A percentile compares a stretch with the other conserved stretches of the same genome.
Conservation (phyloP, 1,139 yeast genomes). For the Pichia sp. region DNA sequence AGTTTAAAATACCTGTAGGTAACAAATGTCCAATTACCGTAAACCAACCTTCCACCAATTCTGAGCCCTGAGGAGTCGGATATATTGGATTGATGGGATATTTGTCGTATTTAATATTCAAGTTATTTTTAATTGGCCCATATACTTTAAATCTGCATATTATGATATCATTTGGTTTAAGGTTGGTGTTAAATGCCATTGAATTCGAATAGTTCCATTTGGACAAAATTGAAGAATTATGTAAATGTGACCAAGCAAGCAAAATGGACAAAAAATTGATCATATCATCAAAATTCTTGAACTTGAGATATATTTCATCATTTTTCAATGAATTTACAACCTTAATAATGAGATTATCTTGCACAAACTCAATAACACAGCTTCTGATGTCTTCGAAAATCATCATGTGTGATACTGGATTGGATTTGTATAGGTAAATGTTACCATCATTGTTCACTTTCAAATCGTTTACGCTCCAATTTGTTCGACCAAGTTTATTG, state of each 20-base stretch:
- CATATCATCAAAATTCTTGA: slow-evolving; percentile 37
- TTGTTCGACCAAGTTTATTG: background rate
- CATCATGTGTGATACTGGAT: background rate
- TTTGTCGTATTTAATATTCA: background rate
- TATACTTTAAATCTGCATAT: slow-evolving; percentile 59
- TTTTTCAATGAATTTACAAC: background rate
- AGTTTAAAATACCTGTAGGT: slow-evolving; percentile 56
- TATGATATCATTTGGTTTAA: slow-evolving; percentile 32
- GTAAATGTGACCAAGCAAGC: slow-evolving; percentile 57
- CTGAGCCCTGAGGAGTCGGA: slow-evolving; percentile 7
- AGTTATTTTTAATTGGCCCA: slow-evolving; percentile 45
- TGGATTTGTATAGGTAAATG: background rate
- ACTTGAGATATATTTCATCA: slow-evolving; percentile 32
- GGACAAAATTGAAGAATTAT: slow-evolving; percentile 48
- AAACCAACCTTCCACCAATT: slow-evolving; percentile 55
- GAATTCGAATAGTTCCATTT: slow-evolving; percentile 46
- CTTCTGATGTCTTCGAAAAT: background rate
- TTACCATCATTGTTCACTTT: background rate
- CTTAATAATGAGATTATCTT: background rate
- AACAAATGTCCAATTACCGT: slow-evolving; percentile 66
- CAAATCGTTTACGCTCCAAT: background rate
- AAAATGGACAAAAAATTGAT: slow-evolving; percentile 42
- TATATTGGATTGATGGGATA: slow-evolving; percentile 33
- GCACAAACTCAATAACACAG: background rate
- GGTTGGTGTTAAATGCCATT: slow-evolving; percentile 22